Evolutionary conservation across 306 rosid species (phyloP), one percentile per base, ranked within the genome.

Genomic region (Prunus padus): DNA sequence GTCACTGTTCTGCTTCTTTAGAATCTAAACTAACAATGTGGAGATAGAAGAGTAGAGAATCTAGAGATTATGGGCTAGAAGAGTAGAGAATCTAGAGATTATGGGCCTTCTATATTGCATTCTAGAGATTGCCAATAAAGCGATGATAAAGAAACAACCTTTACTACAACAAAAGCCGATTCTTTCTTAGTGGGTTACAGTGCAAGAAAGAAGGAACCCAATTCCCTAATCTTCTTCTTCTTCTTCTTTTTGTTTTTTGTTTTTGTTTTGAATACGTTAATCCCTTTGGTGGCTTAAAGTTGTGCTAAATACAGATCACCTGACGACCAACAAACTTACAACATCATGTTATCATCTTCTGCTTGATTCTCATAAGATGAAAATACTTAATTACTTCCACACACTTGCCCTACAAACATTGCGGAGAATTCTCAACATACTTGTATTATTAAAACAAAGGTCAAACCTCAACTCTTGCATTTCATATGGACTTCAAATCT

Each of bases 161-260:
- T 75, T 13, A 8, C 47, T 11, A 11, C 26, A 78, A 76, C 46
- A 82, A 70, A 82, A 73, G 5, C 83, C 25, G 80, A 81, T 86
- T 82, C 86, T 76, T 75, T 55, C 14, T 42, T 37, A 37, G 81
- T 69, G 86, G 84, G 42, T 37, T 7, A 37, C 1, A 82, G 80
- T 77, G 28, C 54, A 3, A 15, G 50, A 86, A 64, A 26, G 69
- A 70, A 46, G 74, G 92, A 88, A 90, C 71, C 90, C 26, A 62
- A 83, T 86, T 84, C 96, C 86, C 50, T 60, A 28, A 28, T 63
- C 83, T 50, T 59, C 40, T 22, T 71, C 68, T 11, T 33, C 55
- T 37, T 7, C 42, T 37, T 37, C 42, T 37, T 37, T 37, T 37
- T 37, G 42, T 37, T 37, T 37, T 37, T 37, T 37, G n/a, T n/a